phyloP scores from a whole-genome alignment of 2,329 filamentous ascomycete genomes.

The Fusarium multiceps region DNA sequence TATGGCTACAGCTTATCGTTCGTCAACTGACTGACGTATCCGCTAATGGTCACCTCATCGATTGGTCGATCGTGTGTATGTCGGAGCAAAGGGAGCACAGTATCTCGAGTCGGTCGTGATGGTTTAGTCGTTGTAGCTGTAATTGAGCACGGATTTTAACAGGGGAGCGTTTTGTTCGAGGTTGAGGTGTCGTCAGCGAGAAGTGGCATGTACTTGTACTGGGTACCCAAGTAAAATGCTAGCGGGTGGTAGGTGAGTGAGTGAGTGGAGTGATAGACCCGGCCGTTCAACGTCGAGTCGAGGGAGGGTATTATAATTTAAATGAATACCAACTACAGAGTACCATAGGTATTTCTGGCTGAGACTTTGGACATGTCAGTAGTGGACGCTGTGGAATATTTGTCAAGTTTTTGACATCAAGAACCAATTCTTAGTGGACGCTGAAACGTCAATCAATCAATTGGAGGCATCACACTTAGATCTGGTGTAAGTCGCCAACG shows the following conservation, averaged over 20 bases:
- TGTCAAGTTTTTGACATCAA: neutral
- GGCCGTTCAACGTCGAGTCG: neutral
- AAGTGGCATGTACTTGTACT: slow-evolving; percentile 18
- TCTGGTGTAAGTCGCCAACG: neutral
- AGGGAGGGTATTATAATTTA: slow-evolving; percentile 2
- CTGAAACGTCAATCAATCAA: neutral
- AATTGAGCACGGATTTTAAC: slow-evolving; percentile 12
- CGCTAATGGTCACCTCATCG: slow-evolving; percentile 39
- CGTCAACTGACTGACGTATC: slow-evolving; percentile 40
- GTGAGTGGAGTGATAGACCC: slow-evolving; percentile 16
- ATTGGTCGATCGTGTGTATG: slow-evolving; percentile 12
- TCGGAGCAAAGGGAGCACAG: neutral
- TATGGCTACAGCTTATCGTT: slow-evolving; percentile 20
- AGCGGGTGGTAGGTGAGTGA: slow-evolving; percentile 10
- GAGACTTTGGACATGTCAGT: neutral
- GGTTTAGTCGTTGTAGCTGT: neutral
- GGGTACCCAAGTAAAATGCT: slow-evolving; percentile 1
- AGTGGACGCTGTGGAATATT: neutral
- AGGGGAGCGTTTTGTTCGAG: slow-evolving; percentile 26
- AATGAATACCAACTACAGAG: neutral
- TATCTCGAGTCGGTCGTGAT: neutral
- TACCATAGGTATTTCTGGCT: neutral
- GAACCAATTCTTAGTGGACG: neutral
- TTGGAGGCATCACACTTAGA: neutral
- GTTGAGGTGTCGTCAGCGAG: slow-evolving; percentile 38